phyloP scores from a whole-genome alignment of 1,284 basidiomycete species.

The Heterobasidion occidentale region DNA sequence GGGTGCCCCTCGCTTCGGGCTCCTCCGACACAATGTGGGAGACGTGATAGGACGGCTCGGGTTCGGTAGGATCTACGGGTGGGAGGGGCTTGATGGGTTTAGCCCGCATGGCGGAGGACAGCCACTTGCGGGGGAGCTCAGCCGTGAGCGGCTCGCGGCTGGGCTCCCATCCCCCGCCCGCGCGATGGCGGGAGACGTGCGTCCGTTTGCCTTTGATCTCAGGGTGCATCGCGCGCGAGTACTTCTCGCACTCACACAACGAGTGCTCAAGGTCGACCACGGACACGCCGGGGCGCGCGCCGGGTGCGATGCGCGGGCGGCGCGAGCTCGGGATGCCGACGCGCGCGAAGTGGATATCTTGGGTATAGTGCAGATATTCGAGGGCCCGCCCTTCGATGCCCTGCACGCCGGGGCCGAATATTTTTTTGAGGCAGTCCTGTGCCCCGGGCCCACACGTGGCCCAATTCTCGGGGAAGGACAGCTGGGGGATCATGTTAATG shows the following conservation, averaged over 20 bases:
- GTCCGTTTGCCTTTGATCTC: slow-evolving; percentile 19
- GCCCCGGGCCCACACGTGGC: slow-evolving; percentile 33
- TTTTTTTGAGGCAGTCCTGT: slow-evolving; percentile 28
- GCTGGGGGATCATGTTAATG: slow-evolving; percentile 32
- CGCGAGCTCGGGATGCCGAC: slow-evolving; percentile 20
- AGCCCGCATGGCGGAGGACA: slow-evolving; percentile 1
- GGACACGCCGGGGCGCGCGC: slow-evolving; percentile 17
- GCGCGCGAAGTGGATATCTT: slow-evolving; percentile 28
- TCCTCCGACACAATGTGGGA: slow-evolving; percentile 27
- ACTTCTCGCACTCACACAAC: slow-evolving; percentile 37
- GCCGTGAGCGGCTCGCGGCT: slow-evolving; percentile 17
- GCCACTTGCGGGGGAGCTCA: slow-evolving; percentile 25
- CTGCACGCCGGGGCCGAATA: slow-evolving; percentile 26
- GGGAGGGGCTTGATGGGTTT: slow-evolving; percentile 11
- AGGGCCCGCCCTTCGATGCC: slow-evolving; percentile 28
- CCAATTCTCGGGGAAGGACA: slow-evolving; percentile 32
- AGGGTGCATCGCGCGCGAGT: slow-evolving; percentile 25
- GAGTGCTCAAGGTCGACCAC: slow-evolving; percentile 38
- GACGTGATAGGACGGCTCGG: slow-evolving; percentile 21
- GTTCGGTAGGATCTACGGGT: slow-evolving; percentile 10
- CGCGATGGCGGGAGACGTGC: slow-evolving; percentile 8
- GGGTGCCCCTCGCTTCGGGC: slow-evolving; percentile 5
- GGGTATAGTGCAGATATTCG: slow-evolving; percentile 27
- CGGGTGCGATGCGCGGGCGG: slow-evolving; percentile 19
- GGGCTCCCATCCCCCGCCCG: slow-evolving; percentile 1